Evolutionary conservation across 192 early-diverging fungal species (phyloP).

Genomic region (Mortierella hygrophila): DNA sequence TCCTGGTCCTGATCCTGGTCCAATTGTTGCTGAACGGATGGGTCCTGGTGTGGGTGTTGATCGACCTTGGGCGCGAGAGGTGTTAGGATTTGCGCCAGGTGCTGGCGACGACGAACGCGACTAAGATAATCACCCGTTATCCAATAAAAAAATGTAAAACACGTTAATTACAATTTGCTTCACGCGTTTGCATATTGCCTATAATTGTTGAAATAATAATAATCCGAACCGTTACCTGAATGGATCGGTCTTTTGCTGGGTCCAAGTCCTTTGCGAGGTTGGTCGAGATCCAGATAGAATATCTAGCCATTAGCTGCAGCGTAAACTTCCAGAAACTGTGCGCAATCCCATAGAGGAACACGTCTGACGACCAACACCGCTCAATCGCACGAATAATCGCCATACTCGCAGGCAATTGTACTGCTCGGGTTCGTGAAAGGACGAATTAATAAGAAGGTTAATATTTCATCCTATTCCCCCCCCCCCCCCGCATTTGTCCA

Average conservation of each 20-base stretch:
- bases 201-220: not conserved
- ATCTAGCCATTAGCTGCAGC: constrained; percentile 59
- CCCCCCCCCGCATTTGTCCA: not conserved
- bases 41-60: constrained; percentile 24
- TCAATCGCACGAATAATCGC: constrained; percentile 65
- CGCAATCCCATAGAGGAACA: constrained; percentile 68
- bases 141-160: not conserved
- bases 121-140: not conserved
- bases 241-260: constrained; percentile 13
- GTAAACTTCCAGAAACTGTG: constrained; percentile 76
- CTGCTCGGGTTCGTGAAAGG: not conserved
- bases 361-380: constrained; percentile 69
- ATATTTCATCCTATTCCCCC: constrained; percentile 9
- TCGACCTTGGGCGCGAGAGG: constrained; percentile 6
- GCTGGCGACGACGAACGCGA: constrained; percentile 39
- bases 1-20: constrained; percentile 8
- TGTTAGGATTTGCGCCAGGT: constrained; percentile 24
- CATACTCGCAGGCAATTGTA: constrained; percentile 59
- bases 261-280: constrained; percentile 28
- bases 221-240: constrained; percentile 13
- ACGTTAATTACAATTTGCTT: not conserved
- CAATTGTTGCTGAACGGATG: not conserved
- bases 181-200: no score
- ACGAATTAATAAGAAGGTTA: constrained; percentile 4
- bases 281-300: constrained; percentile 36